Evolutionary conservation across 1,139 yeast species (phyloP), one percentile per base, ranked within the genome.

Genomic region (Hansenula anomala): DNA sequence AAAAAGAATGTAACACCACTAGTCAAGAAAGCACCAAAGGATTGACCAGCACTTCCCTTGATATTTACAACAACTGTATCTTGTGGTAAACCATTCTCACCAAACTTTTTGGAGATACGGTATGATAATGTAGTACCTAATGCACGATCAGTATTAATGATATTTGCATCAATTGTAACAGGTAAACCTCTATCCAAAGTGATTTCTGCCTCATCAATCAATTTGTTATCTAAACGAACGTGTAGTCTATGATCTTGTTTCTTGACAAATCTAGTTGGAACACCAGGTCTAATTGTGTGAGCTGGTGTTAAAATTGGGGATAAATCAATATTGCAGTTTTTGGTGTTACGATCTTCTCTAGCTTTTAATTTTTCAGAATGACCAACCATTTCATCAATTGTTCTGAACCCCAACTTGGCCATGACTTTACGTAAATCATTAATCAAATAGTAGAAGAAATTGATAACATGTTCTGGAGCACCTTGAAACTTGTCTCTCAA

Each of bases 301-400:
- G 97, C 97, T 18, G 98, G 98, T 33, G 97, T 92, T 60, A 92
- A 76, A 49, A 92, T 82, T 50, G 97, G 97, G 35, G 94, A 77
- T 60, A 92, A 71, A 59, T 92, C 97, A 54, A 92, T 76, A 69
- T 87, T 87, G 42, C 90, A 88, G 49, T 92, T 89, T 78, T 92
- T 92, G 48, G 94, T 81, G 60, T 80, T 86, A 57, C 94, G 79
- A 57, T 88, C 94, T 48, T 87, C 95, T 56, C 96, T 75, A 41
- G 89, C 95, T 56, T 67, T 73, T 59, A 92, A 77, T 64, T 80
- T 86, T 68, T 92, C 98, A 35, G 97, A 86, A 60, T 85, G 88
- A 56, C 98, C 98, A 54, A 92, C 90, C 98, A 92, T 92, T 69
- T 92, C 98, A 60, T 88, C 90, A 60, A 92, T 79, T 40, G 96